Conservation (phyloP, 805 yeast species). For the Starmerella roubikii region DNA sequence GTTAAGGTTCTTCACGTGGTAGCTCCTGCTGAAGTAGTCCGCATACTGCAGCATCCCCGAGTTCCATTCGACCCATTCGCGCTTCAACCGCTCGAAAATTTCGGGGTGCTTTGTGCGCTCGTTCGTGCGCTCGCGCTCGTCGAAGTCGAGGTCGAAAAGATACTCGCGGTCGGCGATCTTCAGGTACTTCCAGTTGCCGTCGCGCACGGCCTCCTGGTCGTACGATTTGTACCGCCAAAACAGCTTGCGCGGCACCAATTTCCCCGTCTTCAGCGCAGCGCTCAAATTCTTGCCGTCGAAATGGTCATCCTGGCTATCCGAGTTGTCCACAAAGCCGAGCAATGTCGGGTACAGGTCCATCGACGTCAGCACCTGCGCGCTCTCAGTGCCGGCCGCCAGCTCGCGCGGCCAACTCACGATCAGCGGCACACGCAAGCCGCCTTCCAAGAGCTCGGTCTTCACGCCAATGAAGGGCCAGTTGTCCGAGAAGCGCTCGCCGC, state of each 20-base stretch:
- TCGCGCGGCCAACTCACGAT: slow-evolving; percentile 34
- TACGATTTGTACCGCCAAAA: slow-evolving; percentile 19
- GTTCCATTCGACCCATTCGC: slow-evolving; percentile 35
- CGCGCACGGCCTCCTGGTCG: slow-evolving; percentile 17
- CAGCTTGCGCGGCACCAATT: slow-evolving; percentile 13
- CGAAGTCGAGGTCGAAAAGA: slow-evolving; percentile 25
- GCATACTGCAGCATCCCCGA: slow-evolving; percentile 13
- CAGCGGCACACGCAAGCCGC: slow-evolving; percentile 46
- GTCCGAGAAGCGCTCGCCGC: slow-evolving; percentile 50
- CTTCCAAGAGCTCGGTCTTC: slow-evolving; percentile 47
- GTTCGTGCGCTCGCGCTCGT: slow-evolving; percentile 41
- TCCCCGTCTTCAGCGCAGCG: slow-evolving; percentile 28
- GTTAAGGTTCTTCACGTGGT: background rate
- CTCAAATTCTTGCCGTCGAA: slow-evolving; percentile 32
- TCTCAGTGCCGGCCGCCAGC: slow-evolving; percentile 18
- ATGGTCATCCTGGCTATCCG: slow-evolving; percentile 37
- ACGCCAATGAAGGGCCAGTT: slow-evolving; percentile 39
- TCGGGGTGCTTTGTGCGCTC: slow-evolving; percentile 29
- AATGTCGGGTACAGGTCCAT: slow-evolving; percentile 50
- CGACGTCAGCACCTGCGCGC: slow-evolving; percentile 37
- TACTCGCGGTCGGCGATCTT: slow-evolving; percentile 16
- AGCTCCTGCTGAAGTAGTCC: background rate
- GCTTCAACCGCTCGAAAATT: slow-evolving; percentile 31
- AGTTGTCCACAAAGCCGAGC: slow-evolving; percentile 30
- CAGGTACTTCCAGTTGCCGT: slow-evolving; percentile 18